Evolutionary conservation across 1,284 basidiomycete species (phyloP), one percentile per base, ranked within the genome.

Genomic region (Grifola frondosa): DNA sequence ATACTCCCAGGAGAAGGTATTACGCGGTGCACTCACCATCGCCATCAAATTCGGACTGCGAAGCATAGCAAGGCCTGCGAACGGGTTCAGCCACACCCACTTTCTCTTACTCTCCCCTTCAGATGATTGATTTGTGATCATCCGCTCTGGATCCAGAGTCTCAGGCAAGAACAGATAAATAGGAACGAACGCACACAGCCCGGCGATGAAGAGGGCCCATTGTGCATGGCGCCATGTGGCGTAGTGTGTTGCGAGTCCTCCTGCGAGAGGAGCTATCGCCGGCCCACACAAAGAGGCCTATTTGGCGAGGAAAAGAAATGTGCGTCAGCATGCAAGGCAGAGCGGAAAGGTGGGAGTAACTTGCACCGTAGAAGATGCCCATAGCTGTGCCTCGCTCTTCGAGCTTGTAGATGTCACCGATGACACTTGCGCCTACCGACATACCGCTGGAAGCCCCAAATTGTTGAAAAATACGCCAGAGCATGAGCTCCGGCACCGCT

Each of bases 211-310:
- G 3, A 88, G 48, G 0, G 63, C 56, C 24, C 65, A 63, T 61
- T 91, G 87, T 59, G 85, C 80, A 2, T 74, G 58, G 3, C 87
- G 74, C 89, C 89, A 91, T 0, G 85, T 82, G 29, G 69, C 70
- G 48, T 81, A 81, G 40, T 79, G 64, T 0, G 80, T 68, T 0
- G 70, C 64, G 16, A 69, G 21, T 28, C 78, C 79, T 64, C 65
- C 65, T 0, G 53, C 48, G 4, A 67, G 40, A 1, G 66, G 67
- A 2, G 67, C 66, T 9, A 70, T 44, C 1, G 67, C 63, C 1
- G 66, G 65, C 0, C 67, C 68, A 9, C 69, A 45, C 8, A 66
- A 56, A n/a, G 54, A 52, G 8, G 60, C 61, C 65, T 67, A 36
- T 7, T 17, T 16, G 10, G 13, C 37, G 21, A 10, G 20, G 5